These are phyloP conservation scores for Penicillium robsamsonii DNA, from an alignment of 495 filamentous ascomycete genomes.

Conservation along the genomic window DNA sequence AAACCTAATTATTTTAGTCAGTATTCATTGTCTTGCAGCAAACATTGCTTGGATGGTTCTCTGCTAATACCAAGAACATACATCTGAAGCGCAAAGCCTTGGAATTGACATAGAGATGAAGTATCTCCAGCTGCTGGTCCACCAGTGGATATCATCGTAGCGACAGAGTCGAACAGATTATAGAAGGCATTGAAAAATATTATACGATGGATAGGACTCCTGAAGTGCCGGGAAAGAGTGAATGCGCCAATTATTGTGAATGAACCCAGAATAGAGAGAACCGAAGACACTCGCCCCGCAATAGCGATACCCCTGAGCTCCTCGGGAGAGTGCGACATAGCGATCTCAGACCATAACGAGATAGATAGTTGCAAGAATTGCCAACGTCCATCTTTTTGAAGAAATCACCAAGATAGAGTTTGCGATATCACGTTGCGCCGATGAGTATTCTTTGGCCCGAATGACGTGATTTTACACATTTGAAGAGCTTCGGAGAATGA, in stretches of 20 bases:
- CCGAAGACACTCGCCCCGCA: constrained; percentile 38
- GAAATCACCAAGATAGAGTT: background rate
- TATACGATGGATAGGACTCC: constrained; percentile 48
- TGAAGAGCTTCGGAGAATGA: background rate
- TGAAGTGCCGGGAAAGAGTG: constrained; percentile 37
- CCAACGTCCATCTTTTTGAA: background rate
- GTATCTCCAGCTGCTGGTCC: constrained; percentile 37
- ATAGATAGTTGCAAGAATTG: background rate
- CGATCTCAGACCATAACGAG: constrained; percentile 5
- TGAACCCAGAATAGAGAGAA: constrained; percentile 39
- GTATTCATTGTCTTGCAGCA: background rate
- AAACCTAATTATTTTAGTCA: constrained; percentile 31
- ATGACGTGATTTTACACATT: constrained; percentile 21
- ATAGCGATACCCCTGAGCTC: constrained; percentile 32
- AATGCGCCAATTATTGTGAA: constrained; percentile 42
- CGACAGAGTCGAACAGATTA: constrained; percentile 46
- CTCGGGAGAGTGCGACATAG: constrained; percentile 31
- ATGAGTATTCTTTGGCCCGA: constrained; percentile 15
- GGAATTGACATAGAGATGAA: constrained; percentile 46
- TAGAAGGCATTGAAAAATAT: constrained; percentile 49
- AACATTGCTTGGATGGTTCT: background rate
- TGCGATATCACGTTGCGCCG: constrained; percentile 3
- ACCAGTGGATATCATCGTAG: constrained; percentile 45
- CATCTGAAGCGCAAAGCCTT: constrained; percentile 50
- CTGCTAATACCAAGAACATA: constrained; percentile 17